phyloP scores from a whole-genome alignment of 768 basidiomycete species.

The Antrodiella citrinella region DNA sequence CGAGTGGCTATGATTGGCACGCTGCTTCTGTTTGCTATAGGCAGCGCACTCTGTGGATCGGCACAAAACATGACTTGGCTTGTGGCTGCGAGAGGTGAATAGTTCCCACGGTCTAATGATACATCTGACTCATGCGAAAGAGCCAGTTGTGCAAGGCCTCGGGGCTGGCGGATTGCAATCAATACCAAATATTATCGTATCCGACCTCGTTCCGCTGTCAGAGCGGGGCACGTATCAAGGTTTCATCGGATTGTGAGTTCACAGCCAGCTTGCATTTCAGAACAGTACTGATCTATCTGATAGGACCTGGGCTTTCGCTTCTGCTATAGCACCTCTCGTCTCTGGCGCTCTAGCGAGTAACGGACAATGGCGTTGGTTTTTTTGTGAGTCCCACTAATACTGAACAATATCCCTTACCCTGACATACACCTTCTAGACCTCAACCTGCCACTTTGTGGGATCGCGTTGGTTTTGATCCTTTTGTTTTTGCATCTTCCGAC shows the following conservation, averaged over 20 bases:
- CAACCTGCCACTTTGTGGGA: conserved; percentile 20
- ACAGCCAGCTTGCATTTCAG: neutral
- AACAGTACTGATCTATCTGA: neutral
- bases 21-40: conserved; percentile 23
- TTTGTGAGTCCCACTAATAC: conserved; percentile 17
- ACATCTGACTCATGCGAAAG: neutral
- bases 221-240: conserved; percentile 27
- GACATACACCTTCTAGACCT: conserved; percentile 11
- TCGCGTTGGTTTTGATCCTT: conserved; percentile 15
- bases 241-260: conserved; percentile 19
- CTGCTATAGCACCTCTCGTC: conserved; percentile 18
- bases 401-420: neutral
- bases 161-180: conserved; percentile 20
- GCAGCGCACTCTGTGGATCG: conserved; percentile 28
- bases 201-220: conserved; percentile 28
- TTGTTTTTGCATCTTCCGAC: conserved; percentile 14
- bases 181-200: conserved; percentile 23
- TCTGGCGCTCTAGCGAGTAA: conserved; percentile 15
- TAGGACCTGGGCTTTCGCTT: conserved; percentile 12
- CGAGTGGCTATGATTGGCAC: conserved; percentile 14
- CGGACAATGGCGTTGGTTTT: conserved; percentile 22
- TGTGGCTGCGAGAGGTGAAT: conserved; percentile 27
- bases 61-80: conserved; percentile 27
- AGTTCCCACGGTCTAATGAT: neutral
- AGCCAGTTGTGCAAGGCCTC: conserved; percentile 19